These are phyloP conservation scores for Chlorella variabilis DNA, from an alignment of 163 green algal genomes.

Conservation along the genomic window DNA sequence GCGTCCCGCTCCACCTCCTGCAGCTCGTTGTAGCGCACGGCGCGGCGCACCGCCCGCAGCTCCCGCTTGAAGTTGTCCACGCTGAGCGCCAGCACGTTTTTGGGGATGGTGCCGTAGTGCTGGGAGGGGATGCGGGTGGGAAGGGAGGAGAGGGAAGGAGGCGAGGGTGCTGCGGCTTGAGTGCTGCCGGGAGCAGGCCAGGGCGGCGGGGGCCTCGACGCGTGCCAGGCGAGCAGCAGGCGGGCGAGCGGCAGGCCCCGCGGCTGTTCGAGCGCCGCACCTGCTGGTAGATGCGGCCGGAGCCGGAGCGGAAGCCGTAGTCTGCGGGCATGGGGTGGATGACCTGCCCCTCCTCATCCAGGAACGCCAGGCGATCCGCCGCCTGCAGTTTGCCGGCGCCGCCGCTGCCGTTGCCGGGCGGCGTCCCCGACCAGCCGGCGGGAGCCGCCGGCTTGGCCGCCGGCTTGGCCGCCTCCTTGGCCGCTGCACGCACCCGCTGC, in stretches of 20 bases:
- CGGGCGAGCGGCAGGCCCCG: no score
- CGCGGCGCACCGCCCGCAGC: slow-evolving; percentile 64
- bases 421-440: no score
- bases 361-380: not conserved
- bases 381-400: not conserved
- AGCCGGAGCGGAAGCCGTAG: slow-evolving; percentile 87
- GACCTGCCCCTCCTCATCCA: slow-evolving; percentile 28
- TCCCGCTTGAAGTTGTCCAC: slow-evolving; percentile 81
- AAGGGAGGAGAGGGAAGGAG: not conserved
- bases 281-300: slow-evolving; percentile 81
- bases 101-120: slow-evolving; percentile 79
- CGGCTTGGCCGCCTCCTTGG: no score
- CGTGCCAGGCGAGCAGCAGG: no score
- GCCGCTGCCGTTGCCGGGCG: slow-evolving; percentile 7
- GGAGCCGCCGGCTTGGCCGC: no score
- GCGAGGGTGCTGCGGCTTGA: not conserved
- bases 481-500: no score
- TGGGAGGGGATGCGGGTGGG: no score
- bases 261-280: not conserved
- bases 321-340: slow-evolving; percentile 74
- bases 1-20: not conserved
- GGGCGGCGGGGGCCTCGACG: no score
- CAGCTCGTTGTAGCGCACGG: slow-evolving; percentile 57
- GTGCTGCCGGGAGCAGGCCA: no score
- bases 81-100: slow-evolving; percentile 69